Base-by-base conservation (phyloP, 148 eudicot genomes). In the Rhododendron simsii region DNA sequence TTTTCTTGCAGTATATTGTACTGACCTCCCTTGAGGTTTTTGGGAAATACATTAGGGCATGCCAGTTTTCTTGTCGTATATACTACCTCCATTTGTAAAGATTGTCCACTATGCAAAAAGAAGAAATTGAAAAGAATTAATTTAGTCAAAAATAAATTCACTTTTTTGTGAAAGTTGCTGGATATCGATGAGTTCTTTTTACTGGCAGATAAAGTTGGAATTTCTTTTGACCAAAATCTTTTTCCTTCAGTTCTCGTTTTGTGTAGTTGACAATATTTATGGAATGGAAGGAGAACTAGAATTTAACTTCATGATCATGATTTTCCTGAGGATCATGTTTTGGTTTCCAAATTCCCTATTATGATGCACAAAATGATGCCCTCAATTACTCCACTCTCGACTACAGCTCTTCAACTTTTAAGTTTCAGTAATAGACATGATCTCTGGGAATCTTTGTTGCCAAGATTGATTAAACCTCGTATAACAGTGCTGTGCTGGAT, bases 401-500 rank as follows among this genome's bases (percentile, higher is more conserved):
- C 14, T 28, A 7, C 61, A 26, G 13, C 28, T 44, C 81, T 80
- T 14, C 23, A 26, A 18, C 21, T 83, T 18, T 47, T 26, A 28
- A 26, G 3, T 4, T 83, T 23, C 30, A 67, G n/a, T 47, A 11
- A 69, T 48, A 69, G 76, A 35, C 83, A 45, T 48, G 61, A 79
- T 67, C 33, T 1, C 74, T 35, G 23, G 3, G 55, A 18, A 55
- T 45, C 73, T 3, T 57, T 77, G 83, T 57, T 57, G 77, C 77
- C 12, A 78, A 74, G 21, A 81, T 71, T 80, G 33, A 74, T 82
- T 28, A 30, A 88, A 83, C 59, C 71, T 84, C 65, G 3, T 92
- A 41, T 87, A 89, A 88, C 95, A 97, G 99, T 91, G 98, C 93
- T 28, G 93, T 97, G 44, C 74, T 97, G 90, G 99, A 97, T 82